Base-by-base conservation (phyloP, 2,329 filamentous ascomycete genomes). In the Paradendryphiella salina region DNA sequence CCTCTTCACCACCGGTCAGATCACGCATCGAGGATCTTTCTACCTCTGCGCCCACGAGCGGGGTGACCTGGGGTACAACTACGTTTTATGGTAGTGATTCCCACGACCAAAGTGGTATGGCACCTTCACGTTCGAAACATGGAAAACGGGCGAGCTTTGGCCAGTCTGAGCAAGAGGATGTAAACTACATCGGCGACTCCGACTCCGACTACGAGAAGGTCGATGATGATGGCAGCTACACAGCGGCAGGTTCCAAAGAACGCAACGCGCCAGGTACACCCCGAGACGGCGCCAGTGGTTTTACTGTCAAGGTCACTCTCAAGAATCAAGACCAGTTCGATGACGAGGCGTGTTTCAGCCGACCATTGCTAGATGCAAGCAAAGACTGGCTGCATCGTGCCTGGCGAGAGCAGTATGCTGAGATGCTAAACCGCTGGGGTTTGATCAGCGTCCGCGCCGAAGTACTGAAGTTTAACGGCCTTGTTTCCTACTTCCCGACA, bases 301-400 rank as follows among this genome's bases (percentile, higher is more conserved):
- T 11, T 17, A 60, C 52, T 3, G 74, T 84, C 47, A 79, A 76
- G 45, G 72, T 81, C 15, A 77, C 72, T n/a, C 71, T 84, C 20
- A 83, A 81, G 57, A 84, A 85, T 42, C 78, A 81, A 54, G 75
- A 77, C 47, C 73, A 76, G 29, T 86, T 86, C 57, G 79, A 82
- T 48, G 76, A 79, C 29, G 79, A 82, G 51, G 76, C 75, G 10
- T 70, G 74, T 43, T 67, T 76, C 3, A 74, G 74, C 45, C 68
- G 74, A 14, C 74, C 79, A 10, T 69, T 85, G 15, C 69, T 85
- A 5, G 77, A 83, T 35, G 72, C 74, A 36, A 73, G 72, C 8
- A 76, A 80, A 36, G 75, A 77, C 15, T 70, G 67, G 57, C 72
- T 80, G 35, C 81, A 80, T 58, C 71, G 70, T 5, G 73, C 77